Base-by-base conservation (phyloP, 306 rosid genomes). In the Quercus mongolica region DNA sequence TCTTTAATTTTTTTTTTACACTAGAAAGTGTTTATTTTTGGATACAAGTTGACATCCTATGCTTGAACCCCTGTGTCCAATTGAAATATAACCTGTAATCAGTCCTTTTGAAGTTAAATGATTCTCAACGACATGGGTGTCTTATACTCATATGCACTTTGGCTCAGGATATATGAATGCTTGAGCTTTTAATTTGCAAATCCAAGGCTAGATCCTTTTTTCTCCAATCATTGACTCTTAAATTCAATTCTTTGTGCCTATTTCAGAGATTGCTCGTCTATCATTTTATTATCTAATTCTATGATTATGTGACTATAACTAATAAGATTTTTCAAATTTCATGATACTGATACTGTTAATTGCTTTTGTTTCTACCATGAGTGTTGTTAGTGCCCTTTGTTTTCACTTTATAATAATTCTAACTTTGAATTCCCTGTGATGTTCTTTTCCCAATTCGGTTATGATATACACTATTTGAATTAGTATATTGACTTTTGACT, bases 401-500 rank as follows among this genome's bases (percentile, higher is more conserved):
- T 56, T 33, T 74, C 49, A 38, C 26, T 17, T 56, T 6, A 20
- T 3, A 6, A 5, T 19, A 19, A 25, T 56, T 56, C 11, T 38
- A 69, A 63, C 19, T 55, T 35, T 14, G 51, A 76, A 30, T 33
- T 20, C 61, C 2, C 2, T 35, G 23, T 17, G 5, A 13, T 38
- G 2, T 61, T 52, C 14, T 68, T 77, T 31, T 6, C n/a, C 30
- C 63, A 9, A 18, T 35, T 51, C n/a, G 9, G 51, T 59, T 76
- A 4, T 51, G 51, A 17, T 71, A 0, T 18, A 20, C 38, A 8
- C 54, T 72, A 28, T 76, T 38, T 25, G 38, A 20, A 69, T 59
- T 26, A 33, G 70, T 71, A 57, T 68, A 49, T 82, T 26, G 18
- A 61, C 31, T 78, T 56, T 55, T 54, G 56, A 61, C 35, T 73